These are phyloP conservation scores for Cyberlindnera petersonii DNA, from an alignment of 805 yeast species.

Conservation along the genomic window DNA sequence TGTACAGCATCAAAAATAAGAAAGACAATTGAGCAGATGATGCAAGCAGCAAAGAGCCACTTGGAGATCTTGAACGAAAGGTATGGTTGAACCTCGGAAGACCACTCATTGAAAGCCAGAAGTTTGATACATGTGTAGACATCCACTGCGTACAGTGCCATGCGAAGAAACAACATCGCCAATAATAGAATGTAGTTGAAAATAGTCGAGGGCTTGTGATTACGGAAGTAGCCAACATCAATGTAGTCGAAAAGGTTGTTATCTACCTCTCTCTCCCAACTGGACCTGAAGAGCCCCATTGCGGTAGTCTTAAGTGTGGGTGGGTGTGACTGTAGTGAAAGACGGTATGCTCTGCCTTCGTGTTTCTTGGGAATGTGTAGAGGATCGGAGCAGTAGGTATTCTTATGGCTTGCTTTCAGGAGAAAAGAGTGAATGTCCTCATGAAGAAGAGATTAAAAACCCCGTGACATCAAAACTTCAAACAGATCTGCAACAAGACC, in stretches of 20 bases:
- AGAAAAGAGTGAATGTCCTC: too few relatives aligned
- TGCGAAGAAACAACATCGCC: conserved; percentile 37
- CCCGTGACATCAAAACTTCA: too few relatives aligned
- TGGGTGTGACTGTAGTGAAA: neutral
- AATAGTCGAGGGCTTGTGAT: conserved; percentile 41
- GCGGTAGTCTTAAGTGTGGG: neutral
- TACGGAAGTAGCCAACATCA: conserved; percentile 44
- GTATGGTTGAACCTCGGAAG: conserved; percentile 46
- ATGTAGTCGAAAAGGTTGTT: conserved; percentile 45
- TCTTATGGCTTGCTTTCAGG: too few relatives aligned
- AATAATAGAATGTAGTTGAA: conserved; percentile 40
- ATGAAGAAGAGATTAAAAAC: too few relatives aligned
- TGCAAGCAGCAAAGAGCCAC: conserved; percentile 82
- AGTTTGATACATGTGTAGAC: conserved; percentile 74
- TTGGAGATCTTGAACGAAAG: conserved; percentile 48
- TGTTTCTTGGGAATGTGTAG: too few relatives aligned
- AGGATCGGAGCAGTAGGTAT: too few relatives aligned
- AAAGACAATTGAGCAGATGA: conserved; percentile 61
- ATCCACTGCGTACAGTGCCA: conserved; percentile 61
- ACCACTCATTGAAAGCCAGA: conserved; percentile 70
- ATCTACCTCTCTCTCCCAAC: conserved; percentile 34
- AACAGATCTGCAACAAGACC: conserved; percentile 5
- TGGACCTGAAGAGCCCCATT: conserved; percentile 28
- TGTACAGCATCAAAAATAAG: conserved; percentile 52
- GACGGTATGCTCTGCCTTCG: too few relatives aligned